phyloP scores from a whole-genome alignment of 345 rosid species.

The Hibiscus tridactylites region DNA sequence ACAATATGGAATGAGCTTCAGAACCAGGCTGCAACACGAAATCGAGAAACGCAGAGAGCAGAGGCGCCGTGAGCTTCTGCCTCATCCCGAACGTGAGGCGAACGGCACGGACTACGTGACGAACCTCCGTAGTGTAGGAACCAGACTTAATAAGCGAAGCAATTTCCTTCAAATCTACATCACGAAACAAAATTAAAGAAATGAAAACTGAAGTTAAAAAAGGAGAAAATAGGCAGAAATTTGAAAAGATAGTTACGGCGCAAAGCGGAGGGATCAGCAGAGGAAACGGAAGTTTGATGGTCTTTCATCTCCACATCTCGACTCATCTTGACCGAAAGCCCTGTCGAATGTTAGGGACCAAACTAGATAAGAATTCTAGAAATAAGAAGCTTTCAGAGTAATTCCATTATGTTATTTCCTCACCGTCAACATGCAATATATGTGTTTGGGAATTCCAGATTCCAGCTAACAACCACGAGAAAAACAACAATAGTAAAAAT shows the following conservation, averaged over 20 bases:
- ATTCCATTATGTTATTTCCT: no score
- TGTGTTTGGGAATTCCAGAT: no score
- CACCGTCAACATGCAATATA: no score
- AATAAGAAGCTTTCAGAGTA: no score
- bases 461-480: no score
- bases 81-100: constrained; percentile 59
- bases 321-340: no score
- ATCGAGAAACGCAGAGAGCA: constrained; percentile 56
- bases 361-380: no score
- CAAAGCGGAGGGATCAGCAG: constrained; percentile 27
- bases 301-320: no score
- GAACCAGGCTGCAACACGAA: constrained; percentile 57
- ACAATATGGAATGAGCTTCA: constrained; percentile 47
- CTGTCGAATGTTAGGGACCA: no score
- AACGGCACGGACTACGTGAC: constrained; percentile 63
- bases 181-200: not conserved
- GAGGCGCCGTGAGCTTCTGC: constrained; percentile 42
- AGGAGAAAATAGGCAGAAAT: constrained; percentile 2
- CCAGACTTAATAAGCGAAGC: constrained; percentile 66
- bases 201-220: not conserved
- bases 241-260: constrained; percentile 30
- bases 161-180: constrained; percentile 71
- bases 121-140: constrained; percentile 59
- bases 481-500: no score
- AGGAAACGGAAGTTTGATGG: no score